phyloP scores from a whole-genome alignment of 2,329 filamentous ascomycete species.

The Volutella citrinella region DNA sequence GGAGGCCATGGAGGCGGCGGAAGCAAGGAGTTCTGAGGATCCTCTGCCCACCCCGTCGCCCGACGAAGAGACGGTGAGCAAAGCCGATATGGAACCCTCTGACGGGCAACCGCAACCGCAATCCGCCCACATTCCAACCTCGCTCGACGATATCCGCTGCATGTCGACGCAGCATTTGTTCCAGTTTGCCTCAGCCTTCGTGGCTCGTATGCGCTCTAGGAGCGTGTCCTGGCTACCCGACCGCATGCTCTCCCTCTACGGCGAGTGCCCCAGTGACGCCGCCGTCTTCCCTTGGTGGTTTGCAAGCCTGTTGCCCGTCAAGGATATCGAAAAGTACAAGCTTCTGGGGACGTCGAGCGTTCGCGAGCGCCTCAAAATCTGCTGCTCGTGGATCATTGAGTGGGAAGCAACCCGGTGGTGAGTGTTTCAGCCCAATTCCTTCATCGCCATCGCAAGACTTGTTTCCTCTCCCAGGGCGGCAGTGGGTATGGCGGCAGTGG shows the following conservation, averaged over 20 bases:
- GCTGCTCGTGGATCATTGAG: constrained; percentile 72
- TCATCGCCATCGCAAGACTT: neutral
- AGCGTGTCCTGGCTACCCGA: constrained; percentile 74
- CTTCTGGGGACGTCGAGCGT: constrained; percentile 73
- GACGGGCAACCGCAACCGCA: too few species aligned
- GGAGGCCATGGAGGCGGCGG: constrained; percentile 69
- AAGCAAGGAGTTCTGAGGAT: constrained; percentile 35
- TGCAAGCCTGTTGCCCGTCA: constrained; percentile 74
- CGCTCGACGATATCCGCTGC: constrained; percentile 17
- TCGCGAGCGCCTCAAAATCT: constrained; percentile 77
- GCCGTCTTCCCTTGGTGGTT: constrained; percentile 88
- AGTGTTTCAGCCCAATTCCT: constrained; percentile 31
- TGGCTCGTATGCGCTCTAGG: constrained; percentile 63
- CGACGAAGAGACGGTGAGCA: constrained; percentile 4
- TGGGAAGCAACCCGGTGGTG: constrained; percentile 71
- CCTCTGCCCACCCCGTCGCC: neutral
- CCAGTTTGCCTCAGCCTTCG: constrained; percentile 62
- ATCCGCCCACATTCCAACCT: neutral
- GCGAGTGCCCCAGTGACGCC: constrained; percentile 72
- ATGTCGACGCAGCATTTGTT: constrained; percentile 72
- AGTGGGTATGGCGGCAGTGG: too few species aligned
- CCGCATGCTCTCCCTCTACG: constrained; percentile 70
- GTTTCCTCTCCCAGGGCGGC: too few species aligned
- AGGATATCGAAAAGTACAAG: constrained; percentile 75
- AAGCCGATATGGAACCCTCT: neutral